phyloP scores from a whole-genome alignment of 345 rosid genomes.

The Syzygium jambos region DNA sequence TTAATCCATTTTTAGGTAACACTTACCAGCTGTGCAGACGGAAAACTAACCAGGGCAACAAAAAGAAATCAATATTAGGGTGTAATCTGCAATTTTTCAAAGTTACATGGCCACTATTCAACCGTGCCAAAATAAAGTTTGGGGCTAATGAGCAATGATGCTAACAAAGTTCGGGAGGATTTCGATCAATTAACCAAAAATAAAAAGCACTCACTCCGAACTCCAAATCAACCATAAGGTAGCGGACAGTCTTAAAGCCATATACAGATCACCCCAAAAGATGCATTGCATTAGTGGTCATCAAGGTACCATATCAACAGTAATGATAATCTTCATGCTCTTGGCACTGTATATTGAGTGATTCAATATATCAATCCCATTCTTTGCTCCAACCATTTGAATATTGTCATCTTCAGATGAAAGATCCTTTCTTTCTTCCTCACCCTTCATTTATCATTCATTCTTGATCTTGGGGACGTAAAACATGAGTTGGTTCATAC shows the following conservation, averaged over 20 bases:
- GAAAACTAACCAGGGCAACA: neutral
- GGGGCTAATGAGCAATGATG: neutral
- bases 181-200: neutral
- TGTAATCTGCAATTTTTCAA: neutral
- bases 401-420: neutral
- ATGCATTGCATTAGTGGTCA: neutral
- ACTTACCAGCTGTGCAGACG: neutral
- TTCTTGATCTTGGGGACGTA: neutral
- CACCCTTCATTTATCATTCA: neutral
- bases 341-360: neutral
- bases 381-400: neutral
- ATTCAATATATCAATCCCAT: neutral
- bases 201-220: neutral
- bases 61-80: neutral
- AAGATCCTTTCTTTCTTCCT: neutral
- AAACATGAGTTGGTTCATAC: neutral
- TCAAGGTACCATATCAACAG: neutral
- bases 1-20: neutral
- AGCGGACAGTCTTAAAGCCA: neutral
- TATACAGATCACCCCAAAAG: neutral
- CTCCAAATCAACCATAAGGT: neutral
- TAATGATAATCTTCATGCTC: neutral
- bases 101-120: neutral
- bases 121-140: neutral
- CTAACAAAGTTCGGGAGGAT: neutral